phyloP scores from a whole-genome alignment of 2,329 filamentous ascomycete genomes.

The Tolypocladium pustulatum region DNA sequence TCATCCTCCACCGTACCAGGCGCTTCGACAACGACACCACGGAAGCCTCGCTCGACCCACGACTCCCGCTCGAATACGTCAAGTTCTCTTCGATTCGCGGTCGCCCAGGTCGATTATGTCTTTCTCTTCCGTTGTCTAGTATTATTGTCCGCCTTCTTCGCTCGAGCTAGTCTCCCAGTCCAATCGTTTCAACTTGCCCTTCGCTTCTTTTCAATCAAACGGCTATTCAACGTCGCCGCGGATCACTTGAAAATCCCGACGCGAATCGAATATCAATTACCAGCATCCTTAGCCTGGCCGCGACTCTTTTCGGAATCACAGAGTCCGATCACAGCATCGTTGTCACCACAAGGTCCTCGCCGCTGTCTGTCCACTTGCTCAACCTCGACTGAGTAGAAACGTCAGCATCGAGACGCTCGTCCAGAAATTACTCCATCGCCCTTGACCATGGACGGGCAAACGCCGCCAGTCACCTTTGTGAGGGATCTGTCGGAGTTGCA shows the following conservation, averaged over 20 bases:
- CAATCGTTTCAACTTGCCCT: slow-evolving; percentile 15
- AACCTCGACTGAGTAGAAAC: background rate
- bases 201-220: slow-evolving; percentile 9
- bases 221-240: background rate
- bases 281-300: background rate
- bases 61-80: background rate
- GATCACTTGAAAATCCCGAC: background rate
- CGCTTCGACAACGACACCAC: background rate
- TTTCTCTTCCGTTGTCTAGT: slow-evolving; percentile 15
- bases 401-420: background rate
- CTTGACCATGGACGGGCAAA: background rate
- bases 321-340: background rate
- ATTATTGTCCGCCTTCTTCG: slow-evolving; percentile 5
- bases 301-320: background rate
- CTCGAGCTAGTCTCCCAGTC: slow-evolving; percentile 9
- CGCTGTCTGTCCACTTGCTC: background rate
- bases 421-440: background rate
- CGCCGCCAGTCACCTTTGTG: slow-evolving; percentile 6
- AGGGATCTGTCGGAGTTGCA: slow-evolving; percentile 20
- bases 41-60: background rate
- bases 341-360: background rate
- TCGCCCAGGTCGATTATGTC: slow-evolving; percentile 23
- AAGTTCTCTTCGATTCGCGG: slow-evolving; percentile 9
- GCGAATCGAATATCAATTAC: background rate
- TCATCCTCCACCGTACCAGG: slow-evolving; percentile 2